Evolutionary conservation across 2,329 filamentous ascomycete species (phyloP).

Genomic region (Fusarium sp.): DNA sequence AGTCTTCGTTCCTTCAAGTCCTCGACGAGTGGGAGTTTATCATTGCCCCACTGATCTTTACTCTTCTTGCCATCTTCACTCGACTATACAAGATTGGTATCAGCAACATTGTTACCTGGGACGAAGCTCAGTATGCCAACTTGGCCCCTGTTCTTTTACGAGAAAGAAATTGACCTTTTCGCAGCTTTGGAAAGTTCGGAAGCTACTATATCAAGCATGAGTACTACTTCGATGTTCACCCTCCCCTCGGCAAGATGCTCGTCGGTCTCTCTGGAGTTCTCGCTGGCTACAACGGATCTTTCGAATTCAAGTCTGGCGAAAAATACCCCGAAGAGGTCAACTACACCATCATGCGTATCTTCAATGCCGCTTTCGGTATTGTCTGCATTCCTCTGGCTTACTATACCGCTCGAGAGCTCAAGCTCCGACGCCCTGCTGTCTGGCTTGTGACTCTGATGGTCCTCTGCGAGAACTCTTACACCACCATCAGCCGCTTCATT

Average conservation of each 20-base stretch:
- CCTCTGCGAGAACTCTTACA: constrained; percentile 98
- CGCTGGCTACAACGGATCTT: constrained; percentile 97
- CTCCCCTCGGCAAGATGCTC: constrained; percentile 97
- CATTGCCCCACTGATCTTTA: constrained; percentile 69
- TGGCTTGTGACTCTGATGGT: constrained; percentile 98
- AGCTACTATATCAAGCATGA: constrained; percentile 99
- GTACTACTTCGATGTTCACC: constrained; percentile 94
- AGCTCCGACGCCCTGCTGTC: constrained; percentile 84
- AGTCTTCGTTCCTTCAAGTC: constrained; percentile 67
- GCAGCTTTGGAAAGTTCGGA: constrained; percentile 93
- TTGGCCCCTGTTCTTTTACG: neutral
- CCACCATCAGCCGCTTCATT: constrained; percentile 98
- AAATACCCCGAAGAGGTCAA: constrained; percentile 92
- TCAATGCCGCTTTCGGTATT: constrained; percentile 95
- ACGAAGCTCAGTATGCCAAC: constrained; percentile 68
- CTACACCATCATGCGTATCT: constrained; percentile 98
- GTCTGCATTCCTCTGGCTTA: constrained; percentile 93
- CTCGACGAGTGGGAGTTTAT: constrained; percentile 71
- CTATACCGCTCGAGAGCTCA: constrained; percentile 90
- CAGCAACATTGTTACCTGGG: constrained; percentile 73
- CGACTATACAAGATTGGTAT: constrained; percentile 75
- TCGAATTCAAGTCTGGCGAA: constrained; percentile 99
- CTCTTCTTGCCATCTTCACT: constrained; percentile 70
- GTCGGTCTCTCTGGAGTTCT: constrained; percentile 96
- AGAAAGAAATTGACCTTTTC: constrained; percentile 16